Conservation (phyloP, 768 basidiomycete species). For the Termitomyces sp. region DNA sequence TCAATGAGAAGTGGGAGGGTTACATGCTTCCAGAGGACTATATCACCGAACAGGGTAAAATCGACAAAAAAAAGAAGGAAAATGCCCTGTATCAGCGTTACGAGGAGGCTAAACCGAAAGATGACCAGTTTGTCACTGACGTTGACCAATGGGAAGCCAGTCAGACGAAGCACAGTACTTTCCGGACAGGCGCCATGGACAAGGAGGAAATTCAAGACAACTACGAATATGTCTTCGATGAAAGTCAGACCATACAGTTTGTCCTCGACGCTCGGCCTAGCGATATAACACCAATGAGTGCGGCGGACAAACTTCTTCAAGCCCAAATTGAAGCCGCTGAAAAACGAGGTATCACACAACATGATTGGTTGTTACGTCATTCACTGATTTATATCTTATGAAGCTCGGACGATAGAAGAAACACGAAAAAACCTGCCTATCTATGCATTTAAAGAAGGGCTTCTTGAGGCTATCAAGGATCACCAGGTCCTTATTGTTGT, state of each 20-base stretch:
- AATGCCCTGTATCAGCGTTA: slow-evolving; percentile 91
- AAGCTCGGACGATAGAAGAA: slow-evolving; percentile 88
- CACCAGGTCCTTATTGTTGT: slow-evolving; percentile 97
- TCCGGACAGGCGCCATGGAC: slow-evolving; percentile 91
- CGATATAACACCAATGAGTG: slow-evolving; percentile 62
- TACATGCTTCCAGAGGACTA: slow-evolving; percentile 98
- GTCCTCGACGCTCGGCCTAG: slow-evolving; percentile 78
- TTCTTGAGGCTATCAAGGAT: slow-evolving; percentile 83
- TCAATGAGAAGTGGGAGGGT: slow-evolving; percentile 94
- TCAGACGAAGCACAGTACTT: slow-evolving; percentile 85
- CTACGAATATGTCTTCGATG: slow-evolving; percentile 98
- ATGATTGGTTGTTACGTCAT: neutral
- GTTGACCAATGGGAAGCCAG: slow-evolving; percentile 96
- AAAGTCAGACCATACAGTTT: slow-evolving; percentile 94
- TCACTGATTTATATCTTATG: slow-evolving; percentile 1
- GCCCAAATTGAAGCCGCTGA: slow-evolving; percentile 90
- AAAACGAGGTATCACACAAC: slow-evolving; percentile 64
- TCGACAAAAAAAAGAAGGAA: slow-evolving; percentile 94
- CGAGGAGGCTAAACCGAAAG: slow-evolving; percentile 87
- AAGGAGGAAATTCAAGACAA: slow-evolving; percentile 75
- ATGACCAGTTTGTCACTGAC: slow-evolving; percentile 94
- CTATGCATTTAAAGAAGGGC: slow-evolving; percentile 80
- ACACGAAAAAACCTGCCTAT: slow-evolving; percentile 93
- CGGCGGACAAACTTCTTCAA: slow-evolving; percentile 81
- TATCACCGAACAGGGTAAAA: slow-evolving; percentile 96